A percentile compares a stretch with the other conserved stretches of the same genome.
Conservation (phyloP, 75 land plant genomes). For the Picea sitchensis region DNA sequence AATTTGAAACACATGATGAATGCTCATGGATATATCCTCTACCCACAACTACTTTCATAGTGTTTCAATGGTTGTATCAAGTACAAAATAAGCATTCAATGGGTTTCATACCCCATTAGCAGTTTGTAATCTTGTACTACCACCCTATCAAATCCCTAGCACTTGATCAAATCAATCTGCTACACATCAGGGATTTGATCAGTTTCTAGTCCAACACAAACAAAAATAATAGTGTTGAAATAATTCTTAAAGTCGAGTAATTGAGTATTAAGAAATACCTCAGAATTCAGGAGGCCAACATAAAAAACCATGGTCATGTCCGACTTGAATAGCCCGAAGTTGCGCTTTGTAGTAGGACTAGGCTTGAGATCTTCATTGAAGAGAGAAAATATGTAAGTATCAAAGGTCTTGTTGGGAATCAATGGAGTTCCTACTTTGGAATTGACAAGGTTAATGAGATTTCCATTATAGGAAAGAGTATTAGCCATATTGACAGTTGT, state of each 20-base stretch:
- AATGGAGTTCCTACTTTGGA: slow-evolving; percentile 48
- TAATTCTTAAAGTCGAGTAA: background rate
- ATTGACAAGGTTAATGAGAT: slow-evolving; percentile 33
- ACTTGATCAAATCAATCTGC: too few relatives aligned
- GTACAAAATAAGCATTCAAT: too few relatives aligned
- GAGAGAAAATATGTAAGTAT: slow-evolving; percentile 64
- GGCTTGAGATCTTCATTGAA: slow-evolving; percentile 76
- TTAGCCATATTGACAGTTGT: slow-evolving; percentile 23
- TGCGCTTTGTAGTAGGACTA: slow-evolving; percentile 55
- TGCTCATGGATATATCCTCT: too few relatives aligned
- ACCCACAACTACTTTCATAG: too few relatives aligned
- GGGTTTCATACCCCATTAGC: too few relatives aligned
- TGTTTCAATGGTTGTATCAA: too few relatives aligned
- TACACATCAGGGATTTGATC: too few relatives aligned
- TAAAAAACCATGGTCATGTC: background rate
- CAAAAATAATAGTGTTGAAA: background rate
- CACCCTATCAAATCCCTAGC: too few relatives aligned
- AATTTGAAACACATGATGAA: too few relatives aligned
- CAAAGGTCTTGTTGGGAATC: slow-evolving; percentile 36
- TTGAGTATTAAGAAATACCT: background rate
- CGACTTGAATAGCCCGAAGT: slow-evolving; percentile 8
- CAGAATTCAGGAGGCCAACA: background rate
- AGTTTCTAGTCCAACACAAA: too few relatives aligned
- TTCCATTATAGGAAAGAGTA: slow-evolving; percentile 41
- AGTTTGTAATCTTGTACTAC: too few relatives aligned